phyloP scores from a whole-genome alignment of 2,329 filamentous ascomycete genomes.

The Neofusicoccum umdonicola region DNA sequence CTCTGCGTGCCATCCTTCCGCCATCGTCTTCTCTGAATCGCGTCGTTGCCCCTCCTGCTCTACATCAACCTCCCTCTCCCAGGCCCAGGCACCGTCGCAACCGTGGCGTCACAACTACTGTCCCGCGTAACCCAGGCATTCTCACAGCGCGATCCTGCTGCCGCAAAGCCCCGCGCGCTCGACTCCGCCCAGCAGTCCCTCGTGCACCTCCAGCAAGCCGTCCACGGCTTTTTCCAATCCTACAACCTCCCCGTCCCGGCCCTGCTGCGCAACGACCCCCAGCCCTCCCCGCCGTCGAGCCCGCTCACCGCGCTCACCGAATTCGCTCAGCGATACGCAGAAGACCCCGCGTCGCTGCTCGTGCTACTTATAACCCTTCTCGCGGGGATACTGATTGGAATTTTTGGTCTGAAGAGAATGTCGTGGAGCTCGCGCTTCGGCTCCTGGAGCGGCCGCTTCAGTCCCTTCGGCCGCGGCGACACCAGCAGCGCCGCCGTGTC shows the following conservation, averaged over 20 bases:
- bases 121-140: slow-evolving; percentile 13
- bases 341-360: slow-evolving; percentile 7
- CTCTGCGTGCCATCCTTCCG: neutral
- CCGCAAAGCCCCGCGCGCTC: neutral
- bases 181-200: neutral
- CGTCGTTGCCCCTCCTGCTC: neutral
- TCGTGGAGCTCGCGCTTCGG: slow-evolving; percentile 50
- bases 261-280: slow-evolving; percentile 29
- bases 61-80: neutral
- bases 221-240: neutral
- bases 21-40: slow-evolving; percentile 9
- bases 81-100: slow-evolving; percentile 4
- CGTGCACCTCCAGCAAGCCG: neutral
- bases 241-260: slow-evolving; percentile 37
- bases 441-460: slow-evolving; percentile 47
- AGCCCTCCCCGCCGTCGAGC: slow-evolving; percentile 31
- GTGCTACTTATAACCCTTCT: slow-evolving; percentile 29
- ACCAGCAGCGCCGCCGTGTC: slow-evolving; percentile 55
- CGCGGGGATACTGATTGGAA: slow-evolving; percentile 36
- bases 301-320: neutral
- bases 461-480: slow-evolving; percentile 45
- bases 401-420: slow-evolving; percentile 37
- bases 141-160: slow-evolving; percentile 5
- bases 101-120: slow-evolving; percentile 16
- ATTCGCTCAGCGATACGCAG: neutral